Evolutionary conservation across 306 rosid species (phyloP).

Genomic region (Quercus ilex): DNA sequence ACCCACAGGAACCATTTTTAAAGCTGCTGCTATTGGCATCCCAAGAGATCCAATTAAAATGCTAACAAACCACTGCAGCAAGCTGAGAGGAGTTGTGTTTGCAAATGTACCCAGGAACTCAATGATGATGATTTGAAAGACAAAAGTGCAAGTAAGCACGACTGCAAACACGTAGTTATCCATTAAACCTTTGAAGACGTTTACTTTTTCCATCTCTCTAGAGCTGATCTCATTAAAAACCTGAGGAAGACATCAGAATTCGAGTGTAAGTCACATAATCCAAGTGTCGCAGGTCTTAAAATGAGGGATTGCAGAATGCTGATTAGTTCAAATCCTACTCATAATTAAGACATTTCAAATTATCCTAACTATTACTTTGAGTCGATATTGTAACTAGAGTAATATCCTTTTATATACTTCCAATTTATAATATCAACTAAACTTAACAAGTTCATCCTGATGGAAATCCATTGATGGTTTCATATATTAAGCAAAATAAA

Average conservation of each 20-base stretch:
- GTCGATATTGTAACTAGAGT: background rate
- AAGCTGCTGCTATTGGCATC: conserved; percentile 86
- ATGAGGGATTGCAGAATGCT: background rate
- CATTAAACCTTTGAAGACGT: conserved; percentile 77
- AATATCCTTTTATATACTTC: background rate
- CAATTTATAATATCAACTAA: background rate
- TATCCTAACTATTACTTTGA: background rate
- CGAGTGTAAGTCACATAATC: background rate
- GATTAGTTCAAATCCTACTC: background rate
- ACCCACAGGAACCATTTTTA: conserved; percentile 73
- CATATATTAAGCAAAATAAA: background rate
- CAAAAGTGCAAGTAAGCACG: conserved; percentile 63
- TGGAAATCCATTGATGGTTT: background rate
- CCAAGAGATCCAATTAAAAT: conserved; percentile 77
- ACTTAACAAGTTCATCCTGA: background rate
- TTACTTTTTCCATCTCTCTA: conserved; percentile 95
- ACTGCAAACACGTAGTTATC: conserved; percentile 74
- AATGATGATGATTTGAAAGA: conserved; percentile 82
- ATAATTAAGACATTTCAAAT: background rate
- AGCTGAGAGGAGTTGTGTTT: conserved; percentile 74
- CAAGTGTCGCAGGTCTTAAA: conserved; percentile 2
- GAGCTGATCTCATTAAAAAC: conserved; percentile 96
- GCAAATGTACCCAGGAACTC: conserved; percentile 85
- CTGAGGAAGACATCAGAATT: conserved; percentile 38
- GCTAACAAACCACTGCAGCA: conserved; percentile 62